Conservation (phyloP, 257 asterid species). For the Lantana camara region DNA sequence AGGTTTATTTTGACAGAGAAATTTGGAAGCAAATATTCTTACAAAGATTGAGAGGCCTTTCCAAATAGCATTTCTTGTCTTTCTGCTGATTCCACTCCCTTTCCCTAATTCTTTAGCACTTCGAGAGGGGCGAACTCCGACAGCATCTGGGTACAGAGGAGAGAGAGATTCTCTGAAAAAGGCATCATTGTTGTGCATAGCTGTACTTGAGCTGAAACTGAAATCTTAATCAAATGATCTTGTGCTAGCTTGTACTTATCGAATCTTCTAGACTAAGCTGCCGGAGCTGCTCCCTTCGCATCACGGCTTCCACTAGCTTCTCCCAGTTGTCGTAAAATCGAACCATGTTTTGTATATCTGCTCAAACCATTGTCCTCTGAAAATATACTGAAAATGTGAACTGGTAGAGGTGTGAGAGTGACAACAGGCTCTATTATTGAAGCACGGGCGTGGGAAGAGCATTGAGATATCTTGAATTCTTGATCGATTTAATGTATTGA, state of each 20-base stretch:
- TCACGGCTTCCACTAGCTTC: conserved; percentile 32
- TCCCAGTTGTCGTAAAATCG: conserved; percentile 29
- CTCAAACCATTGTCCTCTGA: no score
- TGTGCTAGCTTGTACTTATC: conserved; percentile 16
- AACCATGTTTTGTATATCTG: conserved; percentile 6
- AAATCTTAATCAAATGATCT: conserved; percentile 22
- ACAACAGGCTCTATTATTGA: no score
- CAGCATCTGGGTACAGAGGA: conserved; percentile 8
- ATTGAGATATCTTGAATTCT: no score
- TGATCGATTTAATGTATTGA: no score
- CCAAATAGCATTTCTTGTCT: conserved; percentile 6
- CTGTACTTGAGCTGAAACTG: no score
- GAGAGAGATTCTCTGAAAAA: not conserved
- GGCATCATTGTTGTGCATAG: no score
- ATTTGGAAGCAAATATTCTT: not conserved
- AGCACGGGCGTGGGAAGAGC: no score
- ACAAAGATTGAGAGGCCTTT: conserved; percentile 23
- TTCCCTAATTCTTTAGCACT: not conserved
- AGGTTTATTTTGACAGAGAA: not conserved
- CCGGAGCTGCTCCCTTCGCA: conserved; percentile 18
- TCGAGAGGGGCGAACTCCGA: not conserved
- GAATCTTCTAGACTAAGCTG: conserved; percentile 24
- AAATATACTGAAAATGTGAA: no score
- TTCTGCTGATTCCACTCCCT: not conserved
- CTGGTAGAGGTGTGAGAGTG: no score